Evolutionary conservation across 2,329 filamentous ascomycete genomes (phyloP), one percentile per base, ranked within the genome.

Genomic region (Pseudogymnoascus sp.): DNA sequence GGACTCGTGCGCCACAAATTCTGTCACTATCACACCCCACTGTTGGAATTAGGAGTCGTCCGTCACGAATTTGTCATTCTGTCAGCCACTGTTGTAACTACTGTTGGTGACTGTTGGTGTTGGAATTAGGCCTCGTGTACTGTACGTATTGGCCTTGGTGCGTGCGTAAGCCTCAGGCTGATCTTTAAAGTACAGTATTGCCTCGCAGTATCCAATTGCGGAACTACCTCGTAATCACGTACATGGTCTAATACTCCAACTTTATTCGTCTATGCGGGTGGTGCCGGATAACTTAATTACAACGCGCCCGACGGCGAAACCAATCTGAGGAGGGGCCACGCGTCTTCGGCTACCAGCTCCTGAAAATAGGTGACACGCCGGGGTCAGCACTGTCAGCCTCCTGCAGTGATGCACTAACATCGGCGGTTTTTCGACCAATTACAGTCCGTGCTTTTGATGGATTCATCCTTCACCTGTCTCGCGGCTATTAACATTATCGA

Each of bases 391-490:
- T 41, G 39, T 41, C 39, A 41, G 39, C 38, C 38, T 51, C 39
- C 35, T 44, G 29, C 55, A 35, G 13, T n/a, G 10, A 12, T 44
- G 59, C 35, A 51, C 36, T 36, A 27, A 12, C 59, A 61, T 25
- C 59, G 39, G 59, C 25, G 59, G 39, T 10, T 61, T 61, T 61
- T 55, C 59, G 39, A 61, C 59, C 59, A 61, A 55, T 61, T 29
- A 61, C 59, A 61, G 38, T 61, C 39, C 39, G 39, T 41, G 39
- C 39, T 41, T 17, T 61, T 21, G 21, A 29, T 29, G 21, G 21
- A 21, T 21, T 21, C 21, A 21, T 21, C 21, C 21, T 21, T 21
- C 21, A 21, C 21, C 21, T 21, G 21, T 21, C 21, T 21, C 21
- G 21, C 21, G 21, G 21, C 21, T 21, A 21, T 21, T 21, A 21